phyloP scores from a whole-genome alignment of 768 basidiomycete genomes.

The Thelephora aurantiotincta region DNA sequence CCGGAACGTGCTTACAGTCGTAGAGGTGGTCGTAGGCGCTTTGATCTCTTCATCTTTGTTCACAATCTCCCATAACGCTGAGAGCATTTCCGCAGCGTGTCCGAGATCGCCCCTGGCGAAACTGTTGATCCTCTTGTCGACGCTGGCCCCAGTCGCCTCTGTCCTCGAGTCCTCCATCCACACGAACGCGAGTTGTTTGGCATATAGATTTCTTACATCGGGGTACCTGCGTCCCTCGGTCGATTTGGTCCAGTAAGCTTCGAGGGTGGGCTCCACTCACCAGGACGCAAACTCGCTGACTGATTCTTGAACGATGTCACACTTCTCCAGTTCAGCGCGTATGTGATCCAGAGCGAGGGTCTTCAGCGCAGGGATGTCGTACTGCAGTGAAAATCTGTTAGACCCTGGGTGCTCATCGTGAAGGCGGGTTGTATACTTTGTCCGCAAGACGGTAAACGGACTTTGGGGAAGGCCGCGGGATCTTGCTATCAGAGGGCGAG shows the following conservation, averaged over 20 bases:
- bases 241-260: too few species aligned
- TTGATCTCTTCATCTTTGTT: too few species aligned
- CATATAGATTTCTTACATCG: not conserved
- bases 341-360: not conserved
- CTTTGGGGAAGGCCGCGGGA: constrained; percentile 23
- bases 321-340: not conserved
- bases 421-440: constrained; percentile 18
- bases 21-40: too few species aligned
- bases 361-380: not conserved
- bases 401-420: not conserved
- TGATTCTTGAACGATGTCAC: not conserved
- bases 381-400: not conserved
- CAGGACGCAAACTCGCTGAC: not conserved
- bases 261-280: not conserved
- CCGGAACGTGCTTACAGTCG: too few species aligned
- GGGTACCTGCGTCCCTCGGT: too few species aligned
- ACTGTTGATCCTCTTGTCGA: not conserved
- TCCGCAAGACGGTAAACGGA: constrained; percentile 29
- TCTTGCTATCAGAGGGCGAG: not conserved
- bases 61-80: not conserved
- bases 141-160: not conserved
- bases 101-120: not conserved
- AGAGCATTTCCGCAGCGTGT: not conserved
- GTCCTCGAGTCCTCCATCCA: not conserved
- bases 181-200: not conserved